Base-by-base conservation (phyloP, 1,139 yeast genomes). In the Hemisphaericaspora xylofermentans region DNA sequence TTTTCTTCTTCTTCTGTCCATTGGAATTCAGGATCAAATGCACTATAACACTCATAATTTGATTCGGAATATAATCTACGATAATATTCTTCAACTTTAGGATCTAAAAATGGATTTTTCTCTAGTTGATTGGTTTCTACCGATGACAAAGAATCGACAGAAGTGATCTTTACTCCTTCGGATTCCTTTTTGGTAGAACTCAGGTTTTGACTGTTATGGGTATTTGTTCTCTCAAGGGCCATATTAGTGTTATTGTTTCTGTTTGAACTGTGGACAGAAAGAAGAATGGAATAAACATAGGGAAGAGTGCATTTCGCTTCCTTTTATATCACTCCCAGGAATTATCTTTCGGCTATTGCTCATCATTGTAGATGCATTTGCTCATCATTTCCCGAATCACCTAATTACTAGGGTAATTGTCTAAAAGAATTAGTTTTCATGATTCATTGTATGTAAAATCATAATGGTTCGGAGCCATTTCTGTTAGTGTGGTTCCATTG, bases 1-100 rank as follows among this genome's bases (percentile, higher is more conserved):
- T 52, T 51, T 39, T 65, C 71, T 48, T 65, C 71, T 39, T 55
- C 55, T 10, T 49, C 44, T 5, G 59, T 56, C 71, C 71, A 65
- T 9, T 58, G 53, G 38, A 58, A 57, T 1, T 56, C 53, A 1
- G 69, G 69, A 46, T 66, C 70, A 38, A 65, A 62, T 7, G 46
- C 60, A 27, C 51, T 52, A 32, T 62, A 55, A 46, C 71, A 62
- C 45, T 66, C 71, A 46, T 66, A 66, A 3, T 60, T 37, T 29
- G 58, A 53, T 3, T 47, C 49, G 24, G 61, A 66, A 40, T 66
- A 66, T n/a, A 66, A 31, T 10, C 50, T 44, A 7, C 55, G 48
- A 42, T 63, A 66, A 39, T 60, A 54, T 9, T 56, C 62, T 12
- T 61, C 63, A 6, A 59, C 57, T 13, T 48, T 50, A 0, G 67